Evolutionary conservation across 177 flowering plant genomes (phyloP).

Genomic region (Vitis hybrid): DNA sequence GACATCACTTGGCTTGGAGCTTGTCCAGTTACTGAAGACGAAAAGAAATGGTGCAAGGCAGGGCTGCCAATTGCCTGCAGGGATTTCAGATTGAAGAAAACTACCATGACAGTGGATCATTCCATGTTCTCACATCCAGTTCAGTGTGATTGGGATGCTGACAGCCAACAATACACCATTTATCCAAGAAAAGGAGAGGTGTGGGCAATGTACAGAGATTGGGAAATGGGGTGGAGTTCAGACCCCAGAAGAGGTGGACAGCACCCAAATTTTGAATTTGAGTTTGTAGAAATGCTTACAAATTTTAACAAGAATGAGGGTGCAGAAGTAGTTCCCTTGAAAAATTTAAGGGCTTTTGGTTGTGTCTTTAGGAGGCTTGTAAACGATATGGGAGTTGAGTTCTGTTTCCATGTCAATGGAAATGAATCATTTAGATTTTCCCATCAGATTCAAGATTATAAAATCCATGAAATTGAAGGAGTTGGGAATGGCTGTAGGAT

Average conservation of each 20-base stretch:
- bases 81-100: constrained; percentile 5
- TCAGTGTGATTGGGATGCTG: background rate
- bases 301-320: background rate
- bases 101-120: background rate
- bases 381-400: background rate
- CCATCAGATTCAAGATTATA: background rate
- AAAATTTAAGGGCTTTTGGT: background rate
- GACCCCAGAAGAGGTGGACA: background rate
- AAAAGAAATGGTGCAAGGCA: constrained; percentile 10
- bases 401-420: background rate
- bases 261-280: background rate
- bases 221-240: constrained; percentile 3
- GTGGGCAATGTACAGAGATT: constrained; percentile 6
- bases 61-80: constrained; percentile 8
- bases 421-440: constrained; percentile 1
- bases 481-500: background rate
- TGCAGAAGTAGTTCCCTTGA: background rate
- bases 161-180: background rate
- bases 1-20: constrained; percentile 4
- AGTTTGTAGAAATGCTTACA: constrained; percentile 1
- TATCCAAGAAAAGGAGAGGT: constrained; percentile 2
- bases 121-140: constrained; percentile 8
- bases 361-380: background rate
- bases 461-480: background rate
- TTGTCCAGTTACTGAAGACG: constrained; percentile 2